Base-by-base conservation (phyloP, 306 rosid species). In the Lupinus albus region DNA sequence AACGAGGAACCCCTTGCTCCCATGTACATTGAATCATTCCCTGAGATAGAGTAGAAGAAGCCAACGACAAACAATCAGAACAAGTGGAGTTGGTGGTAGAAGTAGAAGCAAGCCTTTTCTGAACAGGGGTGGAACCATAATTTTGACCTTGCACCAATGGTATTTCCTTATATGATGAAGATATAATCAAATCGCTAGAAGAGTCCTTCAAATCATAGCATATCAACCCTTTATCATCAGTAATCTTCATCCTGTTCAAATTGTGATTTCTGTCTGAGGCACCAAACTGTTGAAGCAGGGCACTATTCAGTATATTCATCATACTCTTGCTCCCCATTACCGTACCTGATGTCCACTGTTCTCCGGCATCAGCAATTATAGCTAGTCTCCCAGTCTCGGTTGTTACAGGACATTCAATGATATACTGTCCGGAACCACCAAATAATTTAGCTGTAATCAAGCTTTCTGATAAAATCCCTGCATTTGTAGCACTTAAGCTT, bases 1-100 rank as follows among this genome's bases (percentile, higher is more conserved):
- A 91, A 64, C 61, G 91, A 76, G 96, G 99, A 76, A 72, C 58
- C 60, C 97, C 97, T 20, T 72, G 83, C 80, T 78, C 88, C 99
- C 97, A 94, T 0, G 85, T 82, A 57, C 91, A 94, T 67, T 94
- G 97, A 53, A 94, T 91, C 99, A 94, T 94, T 71, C 96, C 97
- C 70, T 80, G 97, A 64, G 83, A 80, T 52, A 78, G 44, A 33
- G 72, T 13, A 6, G 88, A 63, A 3, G 89, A 72, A 50, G 79
- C 65, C 1, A 74, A 80, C 48, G 81, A 80, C 68, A 91, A 78
- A 73, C 70, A 78, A 72, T 86, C 89, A 5, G 85, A 85, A 78
- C 74, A 59, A 45, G 64, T 53, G 71, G 90, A 77, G 73, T 73
- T 81, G 46, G 84, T 60, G 88, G 91, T 86, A 47, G 91, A 85